A percentile compares a stretch with the other conserved stretches of the same genome.
phyloP scores from a whole-genome alignment of 1,284 basidiomycete genomes.

The Xerocomus cyaneibrunnescens region DNA sequence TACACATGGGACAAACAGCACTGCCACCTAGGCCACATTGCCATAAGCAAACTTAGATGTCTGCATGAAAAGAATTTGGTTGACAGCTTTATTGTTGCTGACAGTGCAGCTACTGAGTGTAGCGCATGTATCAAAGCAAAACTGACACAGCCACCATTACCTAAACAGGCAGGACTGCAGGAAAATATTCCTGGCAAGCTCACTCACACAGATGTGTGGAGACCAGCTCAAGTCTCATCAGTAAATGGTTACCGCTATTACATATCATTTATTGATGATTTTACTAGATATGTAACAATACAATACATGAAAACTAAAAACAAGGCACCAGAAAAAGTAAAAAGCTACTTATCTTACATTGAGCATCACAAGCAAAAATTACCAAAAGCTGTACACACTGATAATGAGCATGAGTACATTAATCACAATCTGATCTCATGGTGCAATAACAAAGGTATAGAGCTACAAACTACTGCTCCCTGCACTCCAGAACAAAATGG shows the following conservation, averaged over 20 bases:
- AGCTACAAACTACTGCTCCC: not conserved
- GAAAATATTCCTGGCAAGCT: not conserved
- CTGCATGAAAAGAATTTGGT: not conserved
- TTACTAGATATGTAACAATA: not conserved
- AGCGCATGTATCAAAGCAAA: not conserved
- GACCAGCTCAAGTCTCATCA: accelerated
- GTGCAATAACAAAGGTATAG: not conserved
- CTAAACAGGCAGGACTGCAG: not conserved
- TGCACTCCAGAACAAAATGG: constrained; percentile 4
- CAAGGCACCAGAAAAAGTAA: not conserved
- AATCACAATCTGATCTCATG: not conserved
- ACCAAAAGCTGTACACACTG: not conserved
- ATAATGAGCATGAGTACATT: not conserved
- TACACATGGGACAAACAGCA: not conserved
- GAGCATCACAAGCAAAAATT: not conserved
- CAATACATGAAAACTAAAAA: not conserved
- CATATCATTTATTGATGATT: not conserved
- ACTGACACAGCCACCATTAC: too few relatives aligned
- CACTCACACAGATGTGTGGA: not conserved
- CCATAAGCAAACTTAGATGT: not conserved
- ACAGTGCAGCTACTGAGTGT: not conserved
- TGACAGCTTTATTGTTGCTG: not conserved
- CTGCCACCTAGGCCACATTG: not conserved
- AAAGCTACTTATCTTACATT: not conserved
- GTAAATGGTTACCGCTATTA: not conserved